Evolutionary conservation across 306 rosid genomes (phyloP), one percentile per base, ranked within the genome.

Genomic region (Acacia acuminata): DNA sequence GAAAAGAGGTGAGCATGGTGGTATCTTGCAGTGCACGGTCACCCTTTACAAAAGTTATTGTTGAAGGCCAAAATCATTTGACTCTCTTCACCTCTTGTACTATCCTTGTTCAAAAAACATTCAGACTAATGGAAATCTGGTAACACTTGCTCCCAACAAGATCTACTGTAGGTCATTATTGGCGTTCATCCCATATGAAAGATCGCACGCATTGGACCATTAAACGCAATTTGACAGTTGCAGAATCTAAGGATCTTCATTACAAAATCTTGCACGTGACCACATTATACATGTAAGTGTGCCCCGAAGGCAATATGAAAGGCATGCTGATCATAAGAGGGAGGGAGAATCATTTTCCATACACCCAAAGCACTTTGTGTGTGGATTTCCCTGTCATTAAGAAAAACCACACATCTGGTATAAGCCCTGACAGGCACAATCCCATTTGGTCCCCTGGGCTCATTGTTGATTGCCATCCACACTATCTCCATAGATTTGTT

Each of bases 251-350:
- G 24, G n/a, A 45, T 45, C 60, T 72, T 47, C 53, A 47, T 45
- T 7, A 45, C 60, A 32, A 72, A 47, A 72, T 45, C 76, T 72
- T 48, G 77, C 77, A 73, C 55, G 77, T 50, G 77, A 73, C 44
- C 64, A 30, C 64, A 73, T 48, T 15, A 45, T n/a, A 4, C 2
- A 3, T 38, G 2, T 3, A 3, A 58, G 30, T 58, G 65, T 58
- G 63, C 27, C 63, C 2, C 27, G 63, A 55, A 20, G 63, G 63
- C 63, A 20, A 55, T 20, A 55, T 19, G 56, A 48, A 48, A 27
- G 27, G 63, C 24, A 20, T 50, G 82, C 61, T 67, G 75, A 78
- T 78, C 25, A 55, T 55, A 2, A 55, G 38, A 15, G 36, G 40
- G 24, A 22, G 70, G 15, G 9, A 30, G 3, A 38, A 69, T 5